A percentile compares a stretch with the other conserved stretches of the same genome.
phyloP scores from a whole-genome alignment of 202 grass and related monocot species.

The Carex arenaria region DNA sequence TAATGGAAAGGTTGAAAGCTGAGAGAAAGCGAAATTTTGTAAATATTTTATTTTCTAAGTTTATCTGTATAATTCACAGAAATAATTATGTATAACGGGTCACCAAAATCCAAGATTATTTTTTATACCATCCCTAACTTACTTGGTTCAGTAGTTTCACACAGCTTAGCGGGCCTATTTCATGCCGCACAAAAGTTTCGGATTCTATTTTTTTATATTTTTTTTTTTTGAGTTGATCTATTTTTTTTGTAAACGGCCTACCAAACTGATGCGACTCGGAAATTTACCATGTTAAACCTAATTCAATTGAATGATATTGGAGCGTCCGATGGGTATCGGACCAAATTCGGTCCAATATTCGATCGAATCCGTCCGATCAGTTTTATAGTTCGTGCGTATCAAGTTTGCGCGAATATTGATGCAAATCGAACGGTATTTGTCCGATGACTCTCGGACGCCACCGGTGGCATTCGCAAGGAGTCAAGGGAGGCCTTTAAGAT shows the following conservation, averaged over 20 bases:
- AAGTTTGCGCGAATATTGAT: too few relatives aligned
- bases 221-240: too few relatives aligned
- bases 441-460: too few relatives aligned
- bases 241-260: not conserved
- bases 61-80: not conserved
- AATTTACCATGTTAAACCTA: not conserved
- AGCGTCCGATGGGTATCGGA: too few relatives aligned
- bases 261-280: not conserved
- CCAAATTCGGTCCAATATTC: too few relatives aligned
- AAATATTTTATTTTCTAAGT: not conserved
- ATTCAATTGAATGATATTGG: too few relatives aligned
- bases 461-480: not conserved
- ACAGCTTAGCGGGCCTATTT: not conserved
- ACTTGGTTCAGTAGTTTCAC: not conserved
- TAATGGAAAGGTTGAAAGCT: not conserved
- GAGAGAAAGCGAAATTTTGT: not conserved
- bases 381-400: too few relatives aligned
- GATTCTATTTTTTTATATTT: not conserved
- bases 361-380: too few relatives aligned
- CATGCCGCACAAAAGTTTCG: not conserved
- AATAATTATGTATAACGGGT: not conserved
- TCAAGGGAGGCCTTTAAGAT: not conserved
- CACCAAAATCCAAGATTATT: not conserved
- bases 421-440: too few relatives aligned
- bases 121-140: not conserved